Conservation (phyloP, 2,329 filamentous ascomycete genomes). For the Aspergillus sp. region DNA sequence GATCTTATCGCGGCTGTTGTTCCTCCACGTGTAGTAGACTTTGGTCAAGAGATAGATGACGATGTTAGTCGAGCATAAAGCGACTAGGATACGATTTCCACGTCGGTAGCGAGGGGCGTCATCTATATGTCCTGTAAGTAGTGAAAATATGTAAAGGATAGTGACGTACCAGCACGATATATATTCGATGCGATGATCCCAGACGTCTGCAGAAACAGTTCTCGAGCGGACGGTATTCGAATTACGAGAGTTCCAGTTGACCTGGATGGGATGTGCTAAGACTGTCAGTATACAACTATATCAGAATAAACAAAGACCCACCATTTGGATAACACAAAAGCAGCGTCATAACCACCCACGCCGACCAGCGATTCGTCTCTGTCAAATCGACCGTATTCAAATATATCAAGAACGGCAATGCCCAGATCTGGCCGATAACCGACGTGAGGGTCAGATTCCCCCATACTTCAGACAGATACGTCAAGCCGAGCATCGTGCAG, state of each 20-base stretch:
- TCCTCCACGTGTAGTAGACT: conserved; percentile 22
- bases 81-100: conserved; percentile 50
- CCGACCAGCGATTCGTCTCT: conserved; percentile 47
- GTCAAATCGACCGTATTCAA: conserved; percentile 43
- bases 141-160: no score
- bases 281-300: no score
- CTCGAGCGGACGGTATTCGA: conserved; percentile 58
- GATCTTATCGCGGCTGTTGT: conserved; percentile 35
- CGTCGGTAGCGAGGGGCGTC: conserved; percentile 50
- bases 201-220: conserved; percentile 49
- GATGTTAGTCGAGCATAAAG: conserved; percentile 44
- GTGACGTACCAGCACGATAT: conserved; percentile 3
- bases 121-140: conserved; percentile 25
- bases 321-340: conserved; percentile 18
- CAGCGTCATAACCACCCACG: conserved; percentile 47
- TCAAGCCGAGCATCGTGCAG: conserved; percentile 40
- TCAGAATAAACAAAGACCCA: no score
- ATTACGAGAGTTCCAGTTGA: conserved; percentile 59
- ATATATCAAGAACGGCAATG: conserved; percentile 54
- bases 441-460: conserved; percentile 45
- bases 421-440: conserved; percentile 54
- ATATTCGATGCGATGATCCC: neutral
- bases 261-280: conserved; percentile 51
- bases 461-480: conserved; percentile 43
- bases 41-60: conserved; percentile 40